phyloP scores from a whole-genome alignment of 2,329 filamentous ascomycete genomes.

The Diaporthe aspalathi region DNA sequence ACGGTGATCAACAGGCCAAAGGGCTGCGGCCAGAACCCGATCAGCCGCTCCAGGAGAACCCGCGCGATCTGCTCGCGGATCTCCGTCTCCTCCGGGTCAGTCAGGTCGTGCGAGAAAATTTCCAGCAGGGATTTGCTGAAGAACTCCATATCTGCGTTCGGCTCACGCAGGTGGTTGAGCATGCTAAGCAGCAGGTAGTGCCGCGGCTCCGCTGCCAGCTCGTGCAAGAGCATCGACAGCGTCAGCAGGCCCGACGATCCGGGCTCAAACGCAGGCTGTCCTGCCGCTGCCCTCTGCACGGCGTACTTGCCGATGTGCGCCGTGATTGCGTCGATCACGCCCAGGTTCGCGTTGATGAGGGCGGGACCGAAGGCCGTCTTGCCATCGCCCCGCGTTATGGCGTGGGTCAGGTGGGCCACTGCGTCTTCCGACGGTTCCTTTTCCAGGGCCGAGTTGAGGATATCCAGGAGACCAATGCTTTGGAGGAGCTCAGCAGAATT shows the following conservation, averaged over 20 bases:
- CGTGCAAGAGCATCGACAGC: constrained; percentile 80
- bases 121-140: constrained; percentile 89
- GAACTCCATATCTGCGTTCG: constrained; percentile 90
- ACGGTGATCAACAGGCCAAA: constrained; percentile 94
- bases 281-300: constrained; percentile 70
- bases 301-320: constrained; percentile 83
- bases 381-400: constrained; percentile 70
- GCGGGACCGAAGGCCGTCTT: constrained; percentile 75
- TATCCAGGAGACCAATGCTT: constrained; percentile 65
- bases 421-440: constrained; percentile 76
- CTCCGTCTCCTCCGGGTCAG: constrained; percentile 79
- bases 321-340: constrained; percentile 84
- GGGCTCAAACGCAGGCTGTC: constrained; percentile 71
- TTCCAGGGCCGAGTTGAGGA: constrained; percentile 70
- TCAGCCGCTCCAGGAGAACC: constrained; percentile 86
- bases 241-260: constrained; percentile 76
- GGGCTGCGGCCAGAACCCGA: constrained; percentile 91
- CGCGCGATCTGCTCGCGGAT: constrained; percentile 92
- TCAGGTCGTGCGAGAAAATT: constrained; percentile 81
- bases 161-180: constrained; percentile 90
- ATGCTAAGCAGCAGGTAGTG: constrained; percentile 89
- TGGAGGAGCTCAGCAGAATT: constrained; percentile 69
- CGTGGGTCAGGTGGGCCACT: constrained; percentile 80
- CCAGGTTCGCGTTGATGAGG: constrained; percentile 74
- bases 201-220: constrained; percentile 79